These are phyloP conservation scores for Eimeria praecox DNA, from an alignment of 169 alveolate species.

Conservation along the genomic window DNA sequence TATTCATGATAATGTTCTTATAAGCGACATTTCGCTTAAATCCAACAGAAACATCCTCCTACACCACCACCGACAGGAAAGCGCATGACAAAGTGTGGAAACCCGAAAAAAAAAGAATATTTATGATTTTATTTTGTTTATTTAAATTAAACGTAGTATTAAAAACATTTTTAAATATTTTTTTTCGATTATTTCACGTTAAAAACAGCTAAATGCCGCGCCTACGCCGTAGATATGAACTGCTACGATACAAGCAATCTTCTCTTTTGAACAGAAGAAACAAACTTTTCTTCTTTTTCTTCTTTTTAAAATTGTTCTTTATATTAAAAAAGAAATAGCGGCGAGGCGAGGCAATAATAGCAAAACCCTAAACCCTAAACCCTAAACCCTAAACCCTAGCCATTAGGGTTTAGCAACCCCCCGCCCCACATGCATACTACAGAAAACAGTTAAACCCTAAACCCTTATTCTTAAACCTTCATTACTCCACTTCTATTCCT, in stretches of 20 bases:
- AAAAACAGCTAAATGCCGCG: not conserved
- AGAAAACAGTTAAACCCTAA: not conserved
- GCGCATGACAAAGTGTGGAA: not conserved
- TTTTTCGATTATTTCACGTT: not conserved
- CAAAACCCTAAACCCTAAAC: not conserved
- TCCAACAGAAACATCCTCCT: not conserved
- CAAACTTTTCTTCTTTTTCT: no score
- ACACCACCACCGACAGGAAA: not conserved
- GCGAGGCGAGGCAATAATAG: not conserved
- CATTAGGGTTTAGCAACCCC: no score
- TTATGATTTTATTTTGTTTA: not conserved
- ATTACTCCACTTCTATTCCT: not conserved
- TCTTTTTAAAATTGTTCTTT: no score
- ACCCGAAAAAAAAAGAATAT: not conserved
- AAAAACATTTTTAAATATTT: no score
- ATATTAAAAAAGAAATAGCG: no score
- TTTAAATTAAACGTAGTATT: no score
- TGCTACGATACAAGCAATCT: no score
- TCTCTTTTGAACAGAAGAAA: no score
- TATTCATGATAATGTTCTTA: no score
- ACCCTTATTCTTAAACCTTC: not conserved
- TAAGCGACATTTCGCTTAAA: not conserved
- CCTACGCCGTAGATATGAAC: no score
- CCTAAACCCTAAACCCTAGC: conserved; percentile 26
- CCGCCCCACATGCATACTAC: no score